phyloP scores from a whole-genome alignment of 2,329 filamentous ascomycete genomes.

The Fusarium nisikadoi region DNA sequence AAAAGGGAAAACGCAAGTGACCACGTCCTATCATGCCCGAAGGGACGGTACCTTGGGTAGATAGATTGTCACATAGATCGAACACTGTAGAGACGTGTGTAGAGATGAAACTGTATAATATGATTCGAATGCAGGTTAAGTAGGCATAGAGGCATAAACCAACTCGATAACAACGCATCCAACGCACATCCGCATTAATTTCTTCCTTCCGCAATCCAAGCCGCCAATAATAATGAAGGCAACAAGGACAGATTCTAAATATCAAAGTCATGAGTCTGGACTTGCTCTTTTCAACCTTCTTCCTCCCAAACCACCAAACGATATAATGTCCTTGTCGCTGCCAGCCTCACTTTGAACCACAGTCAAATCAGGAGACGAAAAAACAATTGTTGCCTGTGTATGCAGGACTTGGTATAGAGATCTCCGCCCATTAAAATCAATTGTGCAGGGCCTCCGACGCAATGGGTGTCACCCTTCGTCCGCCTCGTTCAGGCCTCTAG shows the following conservation, averaged over 20 bases:
- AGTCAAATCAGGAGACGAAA: slow-evolving; percentile 5
- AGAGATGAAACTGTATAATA: not conserved
- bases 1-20: not conserved
- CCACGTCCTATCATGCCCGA: not conserved
- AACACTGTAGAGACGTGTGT: not conserved
- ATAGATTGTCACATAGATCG: not conserved
- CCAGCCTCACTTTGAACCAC: slow-evolving; percentile 28
- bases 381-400: slow-evolving; percentile 14
- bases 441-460: not conserved
- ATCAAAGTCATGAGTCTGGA: not conserved
- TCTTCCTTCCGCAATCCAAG: not conserved
- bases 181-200: slow-evolving; percentile 10
- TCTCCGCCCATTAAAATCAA: slow-evolving; percentile 10
- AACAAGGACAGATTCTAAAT: not conserved
- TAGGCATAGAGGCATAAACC: not conserved
- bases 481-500: slow-evolving; percentile 37
- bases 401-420: slow-evolving; percentile 27
- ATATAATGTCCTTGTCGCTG: slow-evolving; percentile 4
- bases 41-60: not conserved
- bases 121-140: slow-evolving; percentile 1
- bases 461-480: slow-evolving; percentile 16
- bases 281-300: slow-evolving; percentile 21
- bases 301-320: slow-evolving; percentile 9
- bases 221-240: not conserved
- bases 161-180: slow-evolving; percentile 8